Percentiles rank a stretch among this genome's conserved stretches.
These are phyloP conservation scores for Wakefieldia striispora DNA, from an alignment of 768 basidiomycete species.

Conservation along the genomic window DNA sequence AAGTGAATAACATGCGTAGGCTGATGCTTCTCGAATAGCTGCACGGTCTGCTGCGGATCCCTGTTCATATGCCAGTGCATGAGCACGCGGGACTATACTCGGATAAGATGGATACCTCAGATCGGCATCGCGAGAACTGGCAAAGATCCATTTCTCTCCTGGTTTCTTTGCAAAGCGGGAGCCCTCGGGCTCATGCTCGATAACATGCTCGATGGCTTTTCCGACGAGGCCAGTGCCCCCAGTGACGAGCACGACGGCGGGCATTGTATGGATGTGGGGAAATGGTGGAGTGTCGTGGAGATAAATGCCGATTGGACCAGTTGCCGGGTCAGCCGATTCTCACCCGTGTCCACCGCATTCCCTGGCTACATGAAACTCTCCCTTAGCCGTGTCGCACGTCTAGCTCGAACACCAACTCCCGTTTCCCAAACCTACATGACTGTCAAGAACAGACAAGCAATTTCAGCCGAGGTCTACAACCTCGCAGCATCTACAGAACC, in stretches of 20 bases:
- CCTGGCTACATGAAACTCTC: conserved; percentile 11
- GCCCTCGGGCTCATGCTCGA: conserved; percentile 74
- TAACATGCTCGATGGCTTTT: conserved; percentile 74
- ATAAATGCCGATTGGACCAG: neutral
- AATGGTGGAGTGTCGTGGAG: neutral
- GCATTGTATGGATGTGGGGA: conserved; percentile 16
- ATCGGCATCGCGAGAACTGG: conserved; percentile 77
- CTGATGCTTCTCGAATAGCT: conserved; percentile 85
- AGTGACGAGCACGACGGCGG: conserved; percentile 69
- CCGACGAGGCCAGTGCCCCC: conserved; percentile 88
- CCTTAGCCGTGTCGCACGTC: conserved; percentile 2
- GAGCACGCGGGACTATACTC: neutral
- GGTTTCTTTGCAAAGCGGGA: conserved; percentile 73
- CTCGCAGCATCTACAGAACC: conserved; percentile 55
- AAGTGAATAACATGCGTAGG: conserved; percentile 97
- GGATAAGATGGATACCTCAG: conserved; percentile 55
- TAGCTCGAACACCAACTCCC: conserved; percentile 4
- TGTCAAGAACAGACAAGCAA: conserved; percentile 48
- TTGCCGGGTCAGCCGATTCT: conserved; percentile 8
- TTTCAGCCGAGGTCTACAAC: conserved; percentile 58
- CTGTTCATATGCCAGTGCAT: conserved; percentile 40
- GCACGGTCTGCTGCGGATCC: conserved; percentile 63
- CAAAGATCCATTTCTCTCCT: conserved; percentile 87
- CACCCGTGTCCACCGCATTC: conserved; percentile 7
- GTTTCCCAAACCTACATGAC: conserved; percentile 5